Evolutionary conservation across 2,329 filamentous ascomycete species (phyloP).

Genomic region (Aulographum hederae): DNA sequence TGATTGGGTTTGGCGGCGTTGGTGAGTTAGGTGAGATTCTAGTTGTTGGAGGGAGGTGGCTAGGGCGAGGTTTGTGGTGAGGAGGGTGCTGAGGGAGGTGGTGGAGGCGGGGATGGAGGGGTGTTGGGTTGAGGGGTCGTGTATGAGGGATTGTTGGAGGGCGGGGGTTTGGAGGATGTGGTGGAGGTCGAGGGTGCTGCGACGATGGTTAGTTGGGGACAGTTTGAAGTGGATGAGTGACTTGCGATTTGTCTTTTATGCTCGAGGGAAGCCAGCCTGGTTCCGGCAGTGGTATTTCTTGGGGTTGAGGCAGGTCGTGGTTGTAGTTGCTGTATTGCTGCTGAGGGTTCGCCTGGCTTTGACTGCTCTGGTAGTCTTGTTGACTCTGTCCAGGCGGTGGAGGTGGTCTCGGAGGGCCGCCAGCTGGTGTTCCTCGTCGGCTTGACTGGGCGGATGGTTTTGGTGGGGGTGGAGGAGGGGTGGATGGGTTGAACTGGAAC

Average conservation of each 20-base stretch:
- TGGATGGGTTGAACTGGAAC: constrained; percentile 23
- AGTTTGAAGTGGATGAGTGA: constrained; percentile 8
- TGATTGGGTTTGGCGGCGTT: constrained; percentile 57
- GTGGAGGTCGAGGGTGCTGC: constrained; percentile 61
- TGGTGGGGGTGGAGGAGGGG: constrained; percentile 28
- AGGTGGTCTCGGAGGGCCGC: constrained; percentile 26
- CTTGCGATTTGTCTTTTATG: constrained; percentile 68
- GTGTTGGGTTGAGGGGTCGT: constrained; percentile 48
- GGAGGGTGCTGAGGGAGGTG: constrained; percentile 40
- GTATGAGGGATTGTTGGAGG: constrained; percentile 58
- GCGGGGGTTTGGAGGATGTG: constrained; percentile 44
- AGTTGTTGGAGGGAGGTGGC: constrained; percentile 43
- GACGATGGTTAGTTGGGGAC: constrained; percentile 6
- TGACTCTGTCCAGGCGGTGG: constrained; percentile 17
- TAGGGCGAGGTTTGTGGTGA: constrained; percentile 55
- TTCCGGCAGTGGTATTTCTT: constrained; percentile 15
- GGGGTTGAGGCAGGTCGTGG: no score
- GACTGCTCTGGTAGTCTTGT: no score
- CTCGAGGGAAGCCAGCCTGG: constrained; percentile 63
- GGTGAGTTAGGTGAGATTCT: constrained; percentile 38
- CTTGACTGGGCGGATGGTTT: constrained; percentile 23
- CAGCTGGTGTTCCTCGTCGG: constrained; percentile 20
- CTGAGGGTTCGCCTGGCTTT: no score
- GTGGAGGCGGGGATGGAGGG: constrained; percentile 51
- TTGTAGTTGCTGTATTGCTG: constrained; percentile 9